A percentile compares a stretch with the other conserved stretches of the same genome.
These are phyloP conservation scores for Pichia manshurica DNA, from an alignment of 805 yeast genomes.

Conservation along the genomic window DNA sequence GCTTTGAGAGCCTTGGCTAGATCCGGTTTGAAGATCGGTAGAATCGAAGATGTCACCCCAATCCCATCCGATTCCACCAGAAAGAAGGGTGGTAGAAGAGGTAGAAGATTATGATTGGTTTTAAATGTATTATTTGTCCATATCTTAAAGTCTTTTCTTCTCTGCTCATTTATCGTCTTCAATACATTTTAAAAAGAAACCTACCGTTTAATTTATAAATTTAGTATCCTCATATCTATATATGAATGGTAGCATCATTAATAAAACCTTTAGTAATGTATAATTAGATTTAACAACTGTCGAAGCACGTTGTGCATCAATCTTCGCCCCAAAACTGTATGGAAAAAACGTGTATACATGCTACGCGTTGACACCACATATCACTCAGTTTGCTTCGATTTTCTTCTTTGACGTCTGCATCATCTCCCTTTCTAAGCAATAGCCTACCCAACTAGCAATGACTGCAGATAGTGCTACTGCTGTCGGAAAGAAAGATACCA, in stretches of 20 bases:
- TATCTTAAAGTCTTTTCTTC: conserved; percentile 9
- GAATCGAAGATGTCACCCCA: conserved; percentile 99
- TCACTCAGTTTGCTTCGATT: no score
- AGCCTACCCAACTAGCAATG: no score
- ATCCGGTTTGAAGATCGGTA: conserved; percentile 99
- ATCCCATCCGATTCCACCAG: conserved; percentile 99
- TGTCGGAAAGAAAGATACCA: no score
- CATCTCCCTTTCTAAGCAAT: no score
- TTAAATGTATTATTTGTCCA: conserved; percentile 4
- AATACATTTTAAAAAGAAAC: not conserved
- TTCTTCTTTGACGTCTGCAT: no score
- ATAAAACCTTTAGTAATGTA: conserved; percentile 10
- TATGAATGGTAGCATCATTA: conserved; percentile 9
- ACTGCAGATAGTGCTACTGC: no score
- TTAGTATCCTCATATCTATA: conserved; percentile 2
- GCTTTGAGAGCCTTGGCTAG: conserved; percentile 99
- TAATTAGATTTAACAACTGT: no score
- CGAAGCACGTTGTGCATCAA: no score
- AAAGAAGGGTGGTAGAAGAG: conserved; percentile 99
- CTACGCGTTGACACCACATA: no score
- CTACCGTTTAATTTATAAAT: conserved; percentile 5
- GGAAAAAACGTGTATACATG: no score
- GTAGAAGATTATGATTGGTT: conserved; percentile 80
- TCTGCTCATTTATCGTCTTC: not conserved
- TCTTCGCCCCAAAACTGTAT: no score